Evolutionary conservation across 345 rosid genomes (phyloP).

Genomic region (Hibiscus tridactylites): DNA sequence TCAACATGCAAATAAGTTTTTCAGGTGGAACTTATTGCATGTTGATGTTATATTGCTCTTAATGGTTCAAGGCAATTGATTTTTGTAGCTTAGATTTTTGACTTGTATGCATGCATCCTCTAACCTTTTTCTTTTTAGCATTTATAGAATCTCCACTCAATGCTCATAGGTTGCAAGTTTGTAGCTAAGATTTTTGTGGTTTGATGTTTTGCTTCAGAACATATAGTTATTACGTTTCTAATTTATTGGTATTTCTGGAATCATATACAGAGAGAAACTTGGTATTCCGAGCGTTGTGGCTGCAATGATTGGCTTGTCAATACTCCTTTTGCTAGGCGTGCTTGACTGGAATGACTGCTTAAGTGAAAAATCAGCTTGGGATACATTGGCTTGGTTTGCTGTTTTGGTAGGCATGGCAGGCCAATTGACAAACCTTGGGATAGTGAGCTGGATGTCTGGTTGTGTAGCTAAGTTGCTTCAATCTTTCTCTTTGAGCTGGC

Average conservation of each 20-base stretch:
- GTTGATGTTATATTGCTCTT: neutral
- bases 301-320: conserved; percentile 87
- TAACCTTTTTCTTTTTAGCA: neutral
- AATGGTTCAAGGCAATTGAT: neutral
- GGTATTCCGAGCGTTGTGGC: conserved; percentile 94
- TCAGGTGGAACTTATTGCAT: neutral
- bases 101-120: neutral
- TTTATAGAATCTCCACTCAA: neutral
- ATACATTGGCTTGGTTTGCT: conserved; percentile 93
- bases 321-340: conserved; percentile 77
- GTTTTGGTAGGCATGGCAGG: conserved; percentile 95
- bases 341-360: conserved; percentile 96
- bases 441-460: conserved; percentile 80
- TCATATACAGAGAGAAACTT: conserved; percentile 52
- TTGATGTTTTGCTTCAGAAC: neutral
- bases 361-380: conserved; percentile 96
- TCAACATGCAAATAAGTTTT: neutral
- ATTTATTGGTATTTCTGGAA: conserved; percentile 8
- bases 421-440: conserved; percentile 79
- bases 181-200: neutral
- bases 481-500: conserved; percentile 83
- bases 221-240: neutral
- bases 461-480: conserved; percentile 59
- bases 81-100: neutral
- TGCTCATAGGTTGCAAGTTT: neutral